Evolutionary conservation across 495 filamentous ascomycete genomes (phyloP).

Genomic region (Trichoderma virens): DNA sequence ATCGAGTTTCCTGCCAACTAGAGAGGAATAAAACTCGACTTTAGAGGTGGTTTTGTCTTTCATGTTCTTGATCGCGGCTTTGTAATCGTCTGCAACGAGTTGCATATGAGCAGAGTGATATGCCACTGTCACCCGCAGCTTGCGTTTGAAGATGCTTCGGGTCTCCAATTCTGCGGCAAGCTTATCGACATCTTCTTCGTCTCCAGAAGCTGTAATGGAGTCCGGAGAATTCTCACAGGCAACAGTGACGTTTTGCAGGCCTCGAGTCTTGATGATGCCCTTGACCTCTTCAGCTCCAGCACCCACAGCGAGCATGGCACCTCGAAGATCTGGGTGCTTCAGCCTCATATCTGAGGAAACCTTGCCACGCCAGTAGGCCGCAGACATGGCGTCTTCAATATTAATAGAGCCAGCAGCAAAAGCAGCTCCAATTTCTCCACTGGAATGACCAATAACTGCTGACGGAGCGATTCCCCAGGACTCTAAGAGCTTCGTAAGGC

Average conservation of each 20-base stretch:
- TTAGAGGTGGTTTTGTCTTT: background rate
- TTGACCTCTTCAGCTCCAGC: slow-evolving; percentile 15
- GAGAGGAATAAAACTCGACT: slow-evolving; percentile 15
- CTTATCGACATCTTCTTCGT: slow-evolving; percentile 22
- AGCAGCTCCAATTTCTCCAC: slow-evolving; percentile 48
- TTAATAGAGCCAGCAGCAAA: slow-evolving; percentile 30
- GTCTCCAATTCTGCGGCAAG: slow-evolving; percentile 17
- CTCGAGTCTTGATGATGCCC: slow-evolving; percentile 14
- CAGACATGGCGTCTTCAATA: slow-evolving; percentile 36
- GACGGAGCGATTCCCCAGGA: slow-evolving; percentile 37
- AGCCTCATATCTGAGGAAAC: slow-evolving; percentile 17
- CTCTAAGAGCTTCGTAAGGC: slow-evolving; percentile 36
- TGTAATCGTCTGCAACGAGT: slow-evolving; percentile 21
- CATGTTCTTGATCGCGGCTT: slow-evolving; percentile 8
- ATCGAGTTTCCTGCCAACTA: slow-evolving; percentile 7
- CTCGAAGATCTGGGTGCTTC: slow-evolving; percentile 19
- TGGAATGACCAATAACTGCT: slow-evolving; percentile 47
- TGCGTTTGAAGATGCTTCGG: slow-evolving; percentile 22
- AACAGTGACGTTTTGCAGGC: slow-evolving; percentile 18
- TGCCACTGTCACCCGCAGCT: slow-evolving; percentile 38
- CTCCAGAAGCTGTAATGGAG: slow-evolving; percentile 33
- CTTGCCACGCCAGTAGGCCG: slow-evolving; percentile 34
- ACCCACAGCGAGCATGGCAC: slow-evolving; percentile 37
- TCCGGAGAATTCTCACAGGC: slow-evolving; percentile 37
- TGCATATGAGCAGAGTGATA: slow-evolving; percentile 52